Percentiles rank a stretch among this genome's conserved stretches.
phyloP scores from a whole-genome alignment of 1,284 basidiomycete species.

The Rhodotorula sp. region DNA sequence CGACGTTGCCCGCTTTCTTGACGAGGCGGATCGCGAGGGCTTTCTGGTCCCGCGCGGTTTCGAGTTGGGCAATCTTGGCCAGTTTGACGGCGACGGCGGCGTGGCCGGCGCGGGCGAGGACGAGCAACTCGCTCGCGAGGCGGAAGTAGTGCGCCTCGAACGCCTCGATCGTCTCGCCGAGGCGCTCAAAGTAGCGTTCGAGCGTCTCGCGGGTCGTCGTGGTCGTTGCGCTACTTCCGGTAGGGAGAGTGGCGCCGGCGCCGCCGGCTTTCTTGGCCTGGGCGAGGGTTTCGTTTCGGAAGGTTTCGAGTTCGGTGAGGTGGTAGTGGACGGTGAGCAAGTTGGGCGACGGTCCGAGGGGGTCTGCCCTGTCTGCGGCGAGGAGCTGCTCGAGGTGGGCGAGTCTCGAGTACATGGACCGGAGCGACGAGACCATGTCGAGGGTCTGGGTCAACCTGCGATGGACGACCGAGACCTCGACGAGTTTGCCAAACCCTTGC shows the following conservation, averaged over 20 bases:
- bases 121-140: constrained; percentile 72
- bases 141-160: constrained; percentile 87
- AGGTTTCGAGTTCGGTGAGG: constrained; percentile 81
- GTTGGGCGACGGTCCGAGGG: constrained; percentile 76
- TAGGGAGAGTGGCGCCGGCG: constrained; percentile 53
- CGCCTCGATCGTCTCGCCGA: constrained; percentile 67
- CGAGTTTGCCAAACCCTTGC: constrained; percentile 81
- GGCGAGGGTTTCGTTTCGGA: constrained; percentile 89
- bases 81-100: constrained; percentile 83
- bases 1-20: constrained; percentile 84
- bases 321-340: constrained; percentile 88
- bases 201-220: constrained; percentile 55
- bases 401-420: constrained; percentile 82
- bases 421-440: constrained; percentile 88
- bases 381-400: constrained; percentile 76
- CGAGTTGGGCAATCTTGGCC: constrained; percentile 89
- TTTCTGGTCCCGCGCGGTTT: constrained; percentile 92
- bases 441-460: constrained; percentile 92
- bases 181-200: constrained; percentile 77
- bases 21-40: constrained; percentile 88
- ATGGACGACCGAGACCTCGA: constrained; percentile 89
- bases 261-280: constrained; percentile 72
- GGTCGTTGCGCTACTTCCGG: background rate
- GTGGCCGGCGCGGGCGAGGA: constrained; percentile 75
- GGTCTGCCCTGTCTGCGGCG: constrained; percentile 66